Base-by-base conservation (phyloP, 805 yeast genomes). In the Tetrapisispora namnaoensis region DNA sequence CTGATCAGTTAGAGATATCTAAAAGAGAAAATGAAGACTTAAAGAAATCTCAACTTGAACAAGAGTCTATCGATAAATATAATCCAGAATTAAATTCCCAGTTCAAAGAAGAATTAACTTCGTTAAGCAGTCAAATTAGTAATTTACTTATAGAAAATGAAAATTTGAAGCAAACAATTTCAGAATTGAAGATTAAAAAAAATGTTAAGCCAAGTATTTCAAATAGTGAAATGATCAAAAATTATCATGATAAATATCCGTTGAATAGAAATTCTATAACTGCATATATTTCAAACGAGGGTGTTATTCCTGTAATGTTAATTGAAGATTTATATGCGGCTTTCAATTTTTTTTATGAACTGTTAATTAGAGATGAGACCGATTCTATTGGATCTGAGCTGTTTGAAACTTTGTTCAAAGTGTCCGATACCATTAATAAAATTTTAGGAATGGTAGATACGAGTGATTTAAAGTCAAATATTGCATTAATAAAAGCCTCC, bases 401-500 rank as follows among this genome's bases (percentile, higher is more conserved):
- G 14, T 65, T 65, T 41, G 59, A 58, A 34, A 49, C 43, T 35
- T 40, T 63, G 10, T 57, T 63, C n/a, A 54, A 52, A 24, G 42
- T 62, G 13, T 54, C 66, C 0, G 51, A 58, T 22, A 53, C 57
- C 37, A 49, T 63, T 6, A 41, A 59, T 14, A 17, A 44, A 13
- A 40, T 55, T 4, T 58, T 56, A 2, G 59, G 54, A 41, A 39
- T 54, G 4, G 59, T 63, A n/a, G 28, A 30, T 21, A 11, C n/a
- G 8, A 28, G 38, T 3, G 57, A 57, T 16, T 62, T 63, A 45
- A 58, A 72, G 50, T 71, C 76, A 51, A 66, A 70, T 60, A 65
- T 80, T 42, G 61, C 71, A 42, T 59, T 78, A 27, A 20, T 57
- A 17, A 77, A 82, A 48, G 82, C 84, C 40, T 74, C 93, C 0